Conservation (phyloP, 108 stramenopile species). For the Nannochloropsis gaditana region DNA sequence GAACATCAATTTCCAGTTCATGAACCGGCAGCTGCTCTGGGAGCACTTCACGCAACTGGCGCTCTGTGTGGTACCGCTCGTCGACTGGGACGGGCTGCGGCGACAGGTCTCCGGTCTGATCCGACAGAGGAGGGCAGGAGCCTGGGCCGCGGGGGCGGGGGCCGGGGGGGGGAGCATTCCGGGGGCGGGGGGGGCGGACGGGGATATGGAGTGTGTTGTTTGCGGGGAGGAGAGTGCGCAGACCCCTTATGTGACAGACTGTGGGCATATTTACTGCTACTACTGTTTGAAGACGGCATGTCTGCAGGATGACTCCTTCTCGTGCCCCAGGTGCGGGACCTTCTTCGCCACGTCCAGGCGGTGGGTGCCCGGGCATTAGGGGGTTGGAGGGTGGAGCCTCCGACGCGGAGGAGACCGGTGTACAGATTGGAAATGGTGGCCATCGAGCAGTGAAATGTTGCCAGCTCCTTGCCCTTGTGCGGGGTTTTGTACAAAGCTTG, state of each 20-base stretch:
- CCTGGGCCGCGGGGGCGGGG: conserved; percentile 23
- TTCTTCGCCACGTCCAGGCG: conserved; percentile 19
- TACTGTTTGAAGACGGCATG: conserved; percentile 38
- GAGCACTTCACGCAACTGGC: conserved; percentile 42
- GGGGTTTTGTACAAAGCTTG: too few relatives aligned
- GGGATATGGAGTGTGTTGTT: conserved; percentile 27
- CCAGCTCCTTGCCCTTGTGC: too few relatives aligned
- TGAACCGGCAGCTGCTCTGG: conserved; percentile 37
- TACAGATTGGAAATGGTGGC: too few relatives aligned
- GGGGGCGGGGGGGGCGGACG: conserved; percentile 19
- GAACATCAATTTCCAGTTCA: conserved; percentile 39
- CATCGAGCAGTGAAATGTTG: too few relatives aligned
- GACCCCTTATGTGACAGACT: conserved; percentile 37
- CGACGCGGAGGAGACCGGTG: too few relatives aligned
- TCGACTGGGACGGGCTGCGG: conserved; percentile 31
- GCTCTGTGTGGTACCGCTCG: conserved; percentile 24
- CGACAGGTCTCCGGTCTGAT: conserved; percentile 15
- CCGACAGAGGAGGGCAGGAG: conserved; percentile 30
- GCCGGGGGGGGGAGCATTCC: neutral
- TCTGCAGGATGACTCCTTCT: conserved; percentile 28
- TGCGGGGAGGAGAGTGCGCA: conserved; percentile 34
- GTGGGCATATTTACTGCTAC: conserved; percentile 47
- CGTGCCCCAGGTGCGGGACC: conserved; percentile 40
- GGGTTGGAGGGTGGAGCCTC: too few relatives aligned
- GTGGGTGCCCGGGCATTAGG: neutral